Percentiles rank a stretch among this genome's conserved stretches.
Conservation (phyloP, 768 basidiomycete species). For the Flagelloscypha sp. region DNA sequence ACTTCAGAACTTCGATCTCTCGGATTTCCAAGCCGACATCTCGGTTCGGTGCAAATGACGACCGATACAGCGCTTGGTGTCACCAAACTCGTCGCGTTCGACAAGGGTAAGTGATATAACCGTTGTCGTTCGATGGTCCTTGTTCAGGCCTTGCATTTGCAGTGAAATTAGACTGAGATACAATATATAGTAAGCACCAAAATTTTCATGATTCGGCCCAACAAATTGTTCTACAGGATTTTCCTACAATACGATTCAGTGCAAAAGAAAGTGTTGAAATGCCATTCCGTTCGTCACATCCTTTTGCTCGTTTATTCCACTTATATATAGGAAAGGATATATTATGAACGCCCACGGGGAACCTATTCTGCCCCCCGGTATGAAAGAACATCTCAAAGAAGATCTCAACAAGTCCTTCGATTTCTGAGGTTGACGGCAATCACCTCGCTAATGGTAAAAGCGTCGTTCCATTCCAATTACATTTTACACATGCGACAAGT, state of each 20-base stretch:
- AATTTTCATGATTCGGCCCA: not conserved
- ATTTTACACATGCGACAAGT: too few species aligned
- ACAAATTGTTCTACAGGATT: conserved; percentile 46
- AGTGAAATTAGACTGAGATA: conserved; percentile 56
- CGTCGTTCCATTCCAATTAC: too few species aligned
- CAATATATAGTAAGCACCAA: conserved; percentile 51
- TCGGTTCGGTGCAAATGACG: conserved; percentile 93
- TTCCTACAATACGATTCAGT: conserved; percentile 86
- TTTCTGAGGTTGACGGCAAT: conserved; percentile 51
- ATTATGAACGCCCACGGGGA: conserved; percentile 38
- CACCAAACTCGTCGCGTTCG: conserved; percentile 73
- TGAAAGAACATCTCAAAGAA: conserved; percentile 77
- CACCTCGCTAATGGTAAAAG: too few species aligned
- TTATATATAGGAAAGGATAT: conserved; percentile 39
- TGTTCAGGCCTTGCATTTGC: not conserved
- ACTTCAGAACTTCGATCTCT: conserved; percentile 80
- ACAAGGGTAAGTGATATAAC: conserved; percentile 40
- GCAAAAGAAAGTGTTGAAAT: conserved; percentile 90
- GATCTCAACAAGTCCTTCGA: conserved; percentile 87
- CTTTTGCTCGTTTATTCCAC: not conserved
- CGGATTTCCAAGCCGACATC: conserved; percentile 80
- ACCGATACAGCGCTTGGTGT: conserved; percentile 96
- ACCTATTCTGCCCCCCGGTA: conserved; percentile 81
- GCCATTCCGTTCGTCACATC: conserved; percentile 74
- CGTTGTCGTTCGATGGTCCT: not conserved